phyloP scores from a whole-genome alignment of 225 moss, liverwort and hornwort genomes.

The Climacium dendroides region DNA sequence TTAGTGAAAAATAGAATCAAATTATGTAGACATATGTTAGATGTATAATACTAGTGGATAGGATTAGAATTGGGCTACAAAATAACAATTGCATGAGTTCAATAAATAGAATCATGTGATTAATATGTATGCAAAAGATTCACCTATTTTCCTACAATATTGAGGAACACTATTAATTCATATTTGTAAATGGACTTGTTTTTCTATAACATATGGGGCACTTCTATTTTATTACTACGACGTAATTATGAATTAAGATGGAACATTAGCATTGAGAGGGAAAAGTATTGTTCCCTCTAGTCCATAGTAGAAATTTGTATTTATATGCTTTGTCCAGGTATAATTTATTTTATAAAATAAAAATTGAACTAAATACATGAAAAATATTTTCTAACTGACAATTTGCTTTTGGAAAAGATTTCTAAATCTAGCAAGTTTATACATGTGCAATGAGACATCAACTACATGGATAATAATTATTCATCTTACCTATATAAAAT shows the following conservation, averaged over 20 bases:
- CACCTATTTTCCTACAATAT: not conserved
- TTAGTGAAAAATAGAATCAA: not conserved
- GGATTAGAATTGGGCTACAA: not conserved
- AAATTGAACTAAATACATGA: not conserved
- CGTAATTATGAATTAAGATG: no score
- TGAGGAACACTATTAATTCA: not conserved
- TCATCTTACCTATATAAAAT: no score
- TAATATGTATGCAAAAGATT: not conserved
- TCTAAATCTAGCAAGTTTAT: not conserved
- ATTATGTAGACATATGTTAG: not conserved
- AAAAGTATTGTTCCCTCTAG: rapidly evolving
- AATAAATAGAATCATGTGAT: rapidly evolving
- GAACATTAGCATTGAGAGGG: not conserved
- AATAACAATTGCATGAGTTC: not conserved
- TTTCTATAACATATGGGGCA: not conserved
- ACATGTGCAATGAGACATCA: not conserved
- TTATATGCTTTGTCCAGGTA: not conserved
- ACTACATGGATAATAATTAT: not conserved
- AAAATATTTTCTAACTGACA: rapidly evolving
- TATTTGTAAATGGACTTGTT: not conserved
- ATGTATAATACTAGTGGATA: rapidly evolving
- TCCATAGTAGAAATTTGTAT: not conserved
- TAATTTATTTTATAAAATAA: not conserved
- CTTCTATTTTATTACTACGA: not conserved
- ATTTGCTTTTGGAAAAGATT: rapidly evolving